Evolutionary conservation across 2,329 filamentous ascomycete genomes (phyloP).

Genomic region (Ophiostoma populinum): DNA sequence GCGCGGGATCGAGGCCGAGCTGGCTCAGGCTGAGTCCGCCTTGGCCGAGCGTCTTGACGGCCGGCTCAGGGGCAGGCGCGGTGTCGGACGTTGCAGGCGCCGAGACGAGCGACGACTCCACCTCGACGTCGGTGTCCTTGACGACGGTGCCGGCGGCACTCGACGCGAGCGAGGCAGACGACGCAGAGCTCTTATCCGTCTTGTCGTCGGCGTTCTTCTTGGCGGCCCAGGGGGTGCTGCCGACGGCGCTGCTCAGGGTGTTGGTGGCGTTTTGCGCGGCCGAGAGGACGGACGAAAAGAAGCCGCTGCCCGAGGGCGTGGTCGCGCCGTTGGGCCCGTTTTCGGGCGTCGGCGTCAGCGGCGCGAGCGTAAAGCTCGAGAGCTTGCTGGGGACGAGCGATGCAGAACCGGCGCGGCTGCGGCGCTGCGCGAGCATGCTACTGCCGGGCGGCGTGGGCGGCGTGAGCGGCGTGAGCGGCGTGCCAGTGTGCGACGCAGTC

Average conservation of each 20-base stretch:
- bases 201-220: slow-evolving; percentile 6
- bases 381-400: slow-evolving; percentile 65
- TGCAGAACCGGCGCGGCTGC: slow-evolving; percentile 34
- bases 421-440: slow-evolving; percentile 55
- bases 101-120: slow-evolving; percentile 20
- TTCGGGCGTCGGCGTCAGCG: slow-evolving; percentile 63
- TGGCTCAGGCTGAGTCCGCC: slow-evolving; percentile 83
- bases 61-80: slow-evolving; percentile 44
- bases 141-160: slow-evolving; percentile 13
- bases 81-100: slow-evolving; percentile 19
- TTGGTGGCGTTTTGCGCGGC: slow-evolving; percentile 84
- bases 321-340: slow-evolving; percentile 35
- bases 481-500: slow-evolving; percentile 8
- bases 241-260: slow-evolving; percentile 55
- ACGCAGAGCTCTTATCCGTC: too few relatives aligned
- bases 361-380: slow-evolving; percentile 54
- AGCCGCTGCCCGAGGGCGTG: slow-evolving; percentile 43
- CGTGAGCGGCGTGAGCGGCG: slow-evolving; percentile 27
- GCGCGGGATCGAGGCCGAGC: slow-evolving; percentile 44
- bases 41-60: slow-evolving; percentile 74
- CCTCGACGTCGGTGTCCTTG: slow-evolving; percentile 22
- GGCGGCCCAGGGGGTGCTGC: slow-evolving; percentile 23
- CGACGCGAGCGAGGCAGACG: too few relatives aligned
- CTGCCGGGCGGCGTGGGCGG: slow-evolving; percentile 27
- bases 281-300: slow-evolving; percentile 88